Evolutionary conservation across 768 basidiomycete genomes (phyloP).

Genomic region (Pleurotus platypus): DNA sequence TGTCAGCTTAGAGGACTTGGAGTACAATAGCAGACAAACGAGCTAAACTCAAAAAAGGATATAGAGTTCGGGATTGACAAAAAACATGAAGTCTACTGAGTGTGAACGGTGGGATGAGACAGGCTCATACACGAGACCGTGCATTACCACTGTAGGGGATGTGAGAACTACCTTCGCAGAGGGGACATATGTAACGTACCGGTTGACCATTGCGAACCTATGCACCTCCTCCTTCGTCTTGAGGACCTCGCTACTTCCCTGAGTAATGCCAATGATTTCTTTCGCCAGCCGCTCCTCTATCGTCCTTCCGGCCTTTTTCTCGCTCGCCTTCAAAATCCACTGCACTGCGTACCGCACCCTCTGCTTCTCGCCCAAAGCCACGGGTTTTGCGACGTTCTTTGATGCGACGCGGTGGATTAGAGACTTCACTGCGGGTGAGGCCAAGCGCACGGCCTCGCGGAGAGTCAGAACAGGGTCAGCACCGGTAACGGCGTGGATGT

Average conservation of each 20-base stretch:
- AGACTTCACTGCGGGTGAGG: conserved; percentile 68
- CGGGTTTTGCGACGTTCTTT: conserved; percentile 64
- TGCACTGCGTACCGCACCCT: conserved; percentile 64
- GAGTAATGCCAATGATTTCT: conserved; percentile 71
- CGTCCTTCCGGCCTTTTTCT: conserved; percentile 50
- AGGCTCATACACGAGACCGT: conserved; percentile 6
- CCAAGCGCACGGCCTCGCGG: conserved; percentile 62
- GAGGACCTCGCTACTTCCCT: conserved; percentile 57
- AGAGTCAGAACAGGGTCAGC: conserved; percentile 80
- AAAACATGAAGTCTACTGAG: too few relatives aligned
- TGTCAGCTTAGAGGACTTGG: too few relatives aligned
- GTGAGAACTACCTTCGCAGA: not conserved
- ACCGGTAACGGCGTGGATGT: conserved; percentile 72
- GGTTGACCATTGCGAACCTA: conserved; percentile 69
- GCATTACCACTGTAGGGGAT: conserved; percentile 9
- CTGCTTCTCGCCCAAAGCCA: conserved; percentile 79
- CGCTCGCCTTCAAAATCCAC: conserved; percentile 67
- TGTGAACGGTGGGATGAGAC: too few relatives aligned
- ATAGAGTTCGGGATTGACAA: too few relatives aligned
- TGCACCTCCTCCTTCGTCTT: conserved; percentile 63
- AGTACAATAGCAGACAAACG: too few relatives aligned
- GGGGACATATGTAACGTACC: conserved; percentile 42
- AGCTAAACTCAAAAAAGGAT: too few relatives aligned
- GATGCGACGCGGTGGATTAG: conserved; percentile 56
- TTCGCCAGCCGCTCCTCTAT: conserved; percentile 71